Base-by-base conservation (phyloP, 1,139 yeast genomes). In the Taphrina sp. region DNA sequence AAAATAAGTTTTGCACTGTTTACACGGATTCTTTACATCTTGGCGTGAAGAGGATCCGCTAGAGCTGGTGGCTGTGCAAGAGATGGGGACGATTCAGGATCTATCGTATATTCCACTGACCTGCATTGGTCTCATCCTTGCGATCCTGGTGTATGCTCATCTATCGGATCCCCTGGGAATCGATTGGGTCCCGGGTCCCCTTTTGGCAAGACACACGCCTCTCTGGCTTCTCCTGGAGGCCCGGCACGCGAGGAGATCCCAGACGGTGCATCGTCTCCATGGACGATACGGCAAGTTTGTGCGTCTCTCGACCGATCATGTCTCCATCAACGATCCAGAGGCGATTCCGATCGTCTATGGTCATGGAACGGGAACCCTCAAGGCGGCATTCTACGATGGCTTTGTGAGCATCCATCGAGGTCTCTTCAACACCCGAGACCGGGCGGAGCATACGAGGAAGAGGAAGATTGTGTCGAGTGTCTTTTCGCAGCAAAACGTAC, bases 101-200 rank as follows among this genome's bases (percentile, higher is more conserved):
- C 36, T 31, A 14, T 22, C 26, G 20, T 19, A 19, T 10, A 47
- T 36, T 20, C 44, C 52, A n/a, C 24, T 28, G 37, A 47, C 37
- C 31, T 47, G 28, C 22, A 26, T 45, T 5, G 31, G 29, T 10
- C 10, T 35, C 22, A 23, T 45, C 8, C 12, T 36, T 3, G 41
- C 14, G n/a, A 35, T 36, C 22, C 14, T 35, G n/a, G 12, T 22
- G n/a, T 39, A 36, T 23, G 37, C 41, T 3, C 37, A 36, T 37
- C 12, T 47, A 7, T 24, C 24, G 1, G 37, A 47, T 16, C 44
- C 52, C 12, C 37, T 47, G 17, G 31, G 44, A 5, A 28, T 47
- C 35, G 19, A 36, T 14, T 47, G 52, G 52, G 52, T 92, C 71
- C 75, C 80, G 49, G 69, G 72, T 54, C 73, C 76, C 65, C 81